Evolutionary conservation across 2,329 filamentous ascomycete species (phyloP), one percentile per base, ranked within the genome.

Genomic region (Neocucurbitaria cava): DNA sequence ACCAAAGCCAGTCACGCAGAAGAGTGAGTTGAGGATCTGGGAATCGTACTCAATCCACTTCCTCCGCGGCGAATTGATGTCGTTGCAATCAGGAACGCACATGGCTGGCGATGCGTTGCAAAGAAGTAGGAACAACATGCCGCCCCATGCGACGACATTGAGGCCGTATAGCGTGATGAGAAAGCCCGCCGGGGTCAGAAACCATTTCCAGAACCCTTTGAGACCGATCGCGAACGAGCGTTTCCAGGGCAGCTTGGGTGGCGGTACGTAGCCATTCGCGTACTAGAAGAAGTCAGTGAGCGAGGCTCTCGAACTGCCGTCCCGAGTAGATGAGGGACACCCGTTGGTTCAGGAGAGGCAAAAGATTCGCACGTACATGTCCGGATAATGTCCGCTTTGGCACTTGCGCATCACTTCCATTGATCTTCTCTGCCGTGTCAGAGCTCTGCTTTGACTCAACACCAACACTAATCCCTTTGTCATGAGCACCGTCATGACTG

Each of bases 21-120:
- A 96, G 1, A 96, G 83, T 0, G 84, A 89, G 68, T 92, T 96
- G 20, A 94, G 78, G 54, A 96, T 89, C 71, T 96, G 92, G 1
- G 89, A 90, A 72, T 92, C 89, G 66, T 86, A 88, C 76, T 96
- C 92, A 62, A 96, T 86, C 92, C 92, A 96, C 55, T 87, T 87
- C 18, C 89, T 82, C n/a, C 91, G 85, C 1, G 90, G 87, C 0
- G 89, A 92, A 66, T 91, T 80, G 70, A 91, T 87, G 62, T 90
- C 81, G 69, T 90, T 83, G 78, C 90, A 94, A 83, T 87, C 63
- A 82, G 78, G 74, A 71, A 78, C 72, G 79, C 91, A 92, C 89
- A 92, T 92, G 55, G 86, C 85, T 6, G 88, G 87, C 2, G 85
- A 80, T 21, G 82, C 91, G 66, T 92, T 91, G 79, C 88, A 89